Evolutionary conservation across 495 filamentous ascomycete genomes (phyloP).

Genomic region (Sphaerosporella brunnea): DNA sequence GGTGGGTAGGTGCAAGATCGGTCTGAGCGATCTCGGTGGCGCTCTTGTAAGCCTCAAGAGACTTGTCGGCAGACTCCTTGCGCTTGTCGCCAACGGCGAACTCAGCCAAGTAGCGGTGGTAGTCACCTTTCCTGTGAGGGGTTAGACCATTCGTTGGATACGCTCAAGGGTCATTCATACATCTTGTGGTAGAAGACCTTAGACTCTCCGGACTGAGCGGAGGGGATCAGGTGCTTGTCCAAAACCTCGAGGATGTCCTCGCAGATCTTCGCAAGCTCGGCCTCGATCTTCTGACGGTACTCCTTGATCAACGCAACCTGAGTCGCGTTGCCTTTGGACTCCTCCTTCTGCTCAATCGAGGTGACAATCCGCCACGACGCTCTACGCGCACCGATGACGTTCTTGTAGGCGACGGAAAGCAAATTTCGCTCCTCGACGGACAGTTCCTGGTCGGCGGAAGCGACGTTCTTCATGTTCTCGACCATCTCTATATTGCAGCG

Average conservation of each 20-base stretch:
- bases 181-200: conserved; percentile 99
- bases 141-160: background rate
- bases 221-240: conserved; percentile 89
- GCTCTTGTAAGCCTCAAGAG: conserved; percentile 96
- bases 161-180: conserved; percentile 30
- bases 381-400: conserved; percentile 96
- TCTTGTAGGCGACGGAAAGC: conserved; percentile 99
- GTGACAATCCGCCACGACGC: conserved; percentile 99
- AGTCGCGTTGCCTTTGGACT: conserved; percentile 93
- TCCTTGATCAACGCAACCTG: conserved; percentile 95
- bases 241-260: conserved; percentile 96
- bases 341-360: conserved; percentile 99
- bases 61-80: conserved; percentile 90
- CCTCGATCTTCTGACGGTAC: conserved; percentile 98
- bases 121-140: conserved; percentile 83
- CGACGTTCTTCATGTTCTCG: conserved; percentile 99
- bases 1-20: conserved; percentile 93
- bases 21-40: conserved; percentile 97
- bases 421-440: conserved; percentile 99
- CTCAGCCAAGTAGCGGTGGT: conserved; percentile 98
- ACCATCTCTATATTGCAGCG: conserved; percentile 72
- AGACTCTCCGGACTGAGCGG: conserved; percentile 89
- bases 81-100: conserved; percentile 95
- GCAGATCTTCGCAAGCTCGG: conserved; percentile 97
- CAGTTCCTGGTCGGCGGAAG: conserved; percentile 89